These are phyloP conservation scores for Gaultheria prostrata DNA, from an alignment of 148 eudicot genomes.

Conservation along the genomic window DNA sequence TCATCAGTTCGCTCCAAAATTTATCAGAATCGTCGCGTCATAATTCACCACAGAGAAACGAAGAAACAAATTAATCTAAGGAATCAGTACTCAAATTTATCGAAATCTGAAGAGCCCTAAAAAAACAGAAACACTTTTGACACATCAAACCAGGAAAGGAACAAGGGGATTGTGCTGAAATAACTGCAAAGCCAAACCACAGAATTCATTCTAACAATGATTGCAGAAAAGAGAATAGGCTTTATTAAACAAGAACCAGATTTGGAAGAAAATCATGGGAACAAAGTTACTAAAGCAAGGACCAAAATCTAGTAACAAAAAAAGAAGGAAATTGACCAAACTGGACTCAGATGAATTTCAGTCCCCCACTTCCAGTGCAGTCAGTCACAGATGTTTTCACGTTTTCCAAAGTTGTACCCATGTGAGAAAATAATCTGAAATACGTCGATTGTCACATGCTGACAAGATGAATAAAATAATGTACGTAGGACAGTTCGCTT, in stretches of 20 bases:
- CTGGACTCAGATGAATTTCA: not conserved
- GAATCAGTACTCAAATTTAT: too few species aligned
- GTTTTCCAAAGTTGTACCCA: not conserved
- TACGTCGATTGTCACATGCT: too few species aligned
- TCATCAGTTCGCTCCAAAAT: too few species aligned
- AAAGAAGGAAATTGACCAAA: not conserved
- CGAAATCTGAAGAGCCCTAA: too few species aligned
- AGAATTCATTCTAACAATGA: not conserved
- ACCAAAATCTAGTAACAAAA: not conserved
- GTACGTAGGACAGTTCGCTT: not conserved
- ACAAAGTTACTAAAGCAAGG: not conserved
- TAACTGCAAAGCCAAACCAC: not conserved
- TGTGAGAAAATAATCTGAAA: not conserved
- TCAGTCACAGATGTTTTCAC: not conserved
- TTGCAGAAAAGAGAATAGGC: not conserved
- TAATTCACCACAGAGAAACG: too few species aligned
- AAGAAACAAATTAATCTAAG: too few species aligned
- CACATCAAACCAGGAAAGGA: not conserved
- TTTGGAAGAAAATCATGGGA: not conserved
- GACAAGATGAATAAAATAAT: not conserved
- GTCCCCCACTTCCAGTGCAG: not conserved
- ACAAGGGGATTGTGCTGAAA: not conserved
- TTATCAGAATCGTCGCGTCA: too few species aligned
- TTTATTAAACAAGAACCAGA: not conserved
- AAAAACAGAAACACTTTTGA: not conserved